Conservation (phyloP, 352 stramenopile species). For the Phytopythium vexans region DNA sequence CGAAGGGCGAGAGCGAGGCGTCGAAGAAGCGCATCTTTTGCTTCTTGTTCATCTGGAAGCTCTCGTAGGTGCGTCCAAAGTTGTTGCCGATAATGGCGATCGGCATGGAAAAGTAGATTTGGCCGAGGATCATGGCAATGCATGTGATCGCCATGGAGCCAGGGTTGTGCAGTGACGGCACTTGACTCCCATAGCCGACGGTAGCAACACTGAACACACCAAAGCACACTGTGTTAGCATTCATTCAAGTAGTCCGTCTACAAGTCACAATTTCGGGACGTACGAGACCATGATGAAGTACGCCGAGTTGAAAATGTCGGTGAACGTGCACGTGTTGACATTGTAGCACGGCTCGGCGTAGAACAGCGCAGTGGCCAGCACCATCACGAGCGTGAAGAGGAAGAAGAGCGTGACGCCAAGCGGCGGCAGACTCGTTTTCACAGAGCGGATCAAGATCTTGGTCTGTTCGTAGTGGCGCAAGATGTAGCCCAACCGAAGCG, state of each 20-base stretch:
- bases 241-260: background rate
- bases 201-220: slow-evolving; percentile 48
- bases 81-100: slow-evolving; percentile 77
- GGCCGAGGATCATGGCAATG: slow-evolving; percentile 69
- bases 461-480: slow-evolving; percentile 54
- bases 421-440: slow-evolving; percentile 54
- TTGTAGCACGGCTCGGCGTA: slow-evolving; percentile 79
- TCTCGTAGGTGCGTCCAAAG: slow-evolving; percentile 61
- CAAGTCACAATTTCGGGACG: slow-evolving; percentile 7
- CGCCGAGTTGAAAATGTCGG: slow-evolving; percentile 78
- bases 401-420: slow-evolving; percentile 73
- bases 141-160: slow-evolving; percentile 43
- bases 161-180: slow-evolving; percentile 56
- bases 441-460: slow-evolving; percentile 52
- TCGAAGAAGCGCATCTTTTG: slow-evolving; percentile 47
- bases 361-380: slow-evolving; percentile 70
- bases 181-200: slow-evolving; percentile 70
- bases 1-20: slow-evolving; percentile 50
- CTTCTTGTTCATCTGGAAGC: slow-evolving; percentile 52
- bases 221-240: slow-evolving; percentile 1
- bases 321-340: slow-evolving; percentile 72
- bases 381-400: slow-evolving; percentile 70
- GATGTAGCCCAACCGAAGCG: slow-evolving; percentile 46
- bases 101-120: slow-evolving; percentile 81
- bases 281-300: slow-evolving; percentile 88